Percentiles rank a stretch among this genome's conserved stretches.
Evolutionary conservation across 1,139 yeast species (phyloP).

Genomic region (Pichia norvegensis): DNA sequence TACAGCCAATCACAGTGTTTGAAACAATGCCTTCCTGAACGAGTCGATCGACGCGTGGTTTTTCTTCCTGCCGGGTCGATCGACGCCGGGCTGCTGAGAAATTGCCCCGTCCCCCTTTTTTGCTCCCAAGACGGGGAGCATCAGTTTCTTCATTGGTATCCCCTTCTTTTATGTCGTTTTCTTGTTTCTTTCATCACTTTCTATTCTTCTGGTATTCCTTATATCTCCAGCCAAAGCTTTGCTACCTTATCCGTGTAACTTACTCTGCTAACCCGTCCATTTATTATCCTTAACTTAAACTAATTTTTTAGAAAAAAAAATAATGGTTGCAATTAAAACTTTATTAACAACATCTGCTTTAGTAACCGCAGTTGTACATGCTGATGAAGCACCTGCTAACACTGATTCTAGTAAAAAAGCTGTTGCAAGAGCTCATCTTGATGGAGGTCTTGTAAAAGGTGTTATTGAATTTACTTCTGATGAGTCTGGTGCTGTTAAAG

Average conservation of each 20-base stretch:
- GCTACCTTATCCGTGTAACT: not conserved
- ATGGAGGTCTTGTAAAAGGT: slow-evolving; percentile 27
- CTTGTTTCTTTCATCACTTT: not conserved
- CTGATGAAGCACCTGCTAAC: slow-evolving; percentile 26
- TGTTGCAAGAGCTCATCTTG: slow-evolving; percentile 30
- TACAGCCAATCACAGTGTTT: too few relatives aligned
- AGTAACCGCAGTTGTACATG: slow-evolving; percentile 9
- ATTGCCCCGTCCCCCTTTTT: not conserved
- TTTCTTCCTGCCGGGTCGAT: not conserved
- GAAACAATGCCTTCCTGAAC: not conserved
- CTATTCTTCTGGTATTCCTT: not conserved
- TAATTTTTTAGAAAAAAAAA: not conserved
- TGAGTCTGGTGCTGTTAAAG: slow-evolving; percentile 37
- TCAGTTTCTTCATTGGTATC: not conserved
- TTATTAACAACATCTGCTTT: slow-evolving; percentile 3
- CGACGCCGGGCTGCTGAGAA: not conserved
- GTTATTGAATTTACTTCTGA: slow-evolving; percentile 28
- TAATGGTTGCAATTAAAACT: slow-evolving; percentile 11
- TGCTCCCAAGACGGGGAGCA: not conserved
- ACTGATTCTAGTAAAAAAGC: slow-evolving; percentile 25
- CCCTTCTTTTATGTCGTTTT: not conserved
- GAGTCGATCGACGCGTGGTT: not conserved
- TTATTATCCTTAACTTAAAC: not conserved
- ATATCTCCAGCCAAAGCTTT: not conserved
- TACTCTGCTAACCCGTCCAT: not conserved